Evolutionary conservation across 2,329 filamentous ascomycete genomes (phyloP), one percentile per base, ranked within the genome.

Genomic region (Tolypocladium inflatum): DNA sequence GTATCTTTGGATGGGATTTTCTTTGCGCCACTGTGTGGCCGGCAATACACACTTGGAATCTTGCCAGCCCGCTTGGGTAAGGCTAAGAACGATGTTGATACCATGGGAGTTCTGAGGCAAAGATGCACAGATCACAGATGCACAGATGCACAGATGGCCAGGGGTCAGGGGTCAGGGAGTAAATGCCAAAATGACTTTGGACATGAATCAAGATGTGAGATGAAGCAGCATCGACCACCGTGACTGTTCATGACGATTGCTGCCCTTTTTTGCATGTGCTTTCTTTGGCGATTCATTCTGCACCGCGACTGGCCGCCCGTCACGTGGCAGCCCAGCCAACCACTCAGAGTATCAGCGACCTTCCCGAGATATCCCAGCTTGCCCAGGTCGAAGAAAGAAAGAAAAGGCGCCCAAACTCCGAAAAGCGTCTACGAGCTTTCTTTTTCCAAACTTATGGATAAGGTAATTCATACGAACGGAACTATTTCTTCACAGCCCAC

Each of bases 1-100:
- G 9, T 35, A n/a, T 15, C 26, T 35, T 60, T 51, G 54, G 53
- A 61, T 60, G 56, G 60, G 30, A 21, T 35, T 35, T 35, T 51
- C 30, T 13, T 51, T 21, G 10, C 48, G 48, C 48, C 48, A 51
- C 48, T 51, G 48, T 15, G 48, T 51, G 48, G 48, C 30, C 19
- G 5, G 15, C 48, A 51, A 51, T 21, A n/a, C 19, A 51, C 30
- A n/a, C 30, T 35, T 51, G 30, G 26, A 19, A n/a, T 13, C 45
- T 51, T 51, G 30, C 26, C 30, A 51, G 9, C 48, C 48, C 21
- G 9, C 19, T 51, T 13, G 30, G 48, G 30, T 21, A 21, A 35
- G 48, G 48, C 48, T 30, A 51, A 51, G 30, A 51, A 51, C 30
- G 48, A 51, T n/a, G 26, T n/a, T 51, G 37, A 51, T 51, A 33